Evolutionary conservation across 495 filamentous ascomycete species (phyloP).

Genomic region (Lepidopterella palustris): DNA sequence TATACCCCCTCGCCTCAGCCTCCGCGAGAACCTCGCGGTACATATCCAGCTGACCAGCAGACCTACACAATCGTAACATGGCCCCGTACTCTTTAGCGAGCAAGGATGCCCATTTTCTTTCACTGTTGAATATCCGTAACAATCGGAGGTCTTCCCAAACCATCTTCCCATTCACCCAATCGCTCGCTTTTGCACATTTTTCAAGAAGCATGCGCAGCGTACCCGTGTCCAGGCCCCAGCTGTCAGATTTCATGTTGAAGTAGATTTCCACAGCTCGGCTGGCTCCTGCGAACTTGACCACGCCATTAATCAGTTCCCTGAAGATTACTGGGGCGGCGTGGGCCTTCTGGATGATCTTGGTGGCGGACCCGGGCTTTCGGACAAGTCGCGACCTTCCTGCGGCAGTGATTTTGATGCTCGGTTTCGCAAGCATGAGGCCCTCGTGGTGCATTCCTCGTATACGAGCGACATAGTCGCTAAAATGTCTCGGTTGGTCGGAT

Average conservation of each 20-base stretch:
- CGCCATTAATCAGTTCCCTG: constrained; percentile 29
- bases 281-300: constrained; percentile 32
- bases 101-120: too few species aligned
- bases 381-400: constrained; percentile 18
- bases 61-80: too few species aligned
- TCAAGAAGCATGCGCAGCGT: constrained; percentile 28
- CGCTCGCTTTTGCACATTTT: constrained; percentile 18
- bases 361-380: constrained; percentile 11
- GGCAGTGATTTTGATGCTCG: constrained; percentile 29
- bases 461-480: constrained; percentile 23
- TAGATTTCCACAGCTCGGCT: constrained; percentile 29
- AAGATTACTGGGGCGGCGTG: constrained; percentile 33
- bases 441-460: constrained; percentile 32
- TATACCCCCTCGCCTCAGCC: too few species aligned
- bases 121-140: background rate
- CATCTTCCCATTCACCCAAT: background rate
- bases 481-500: constrained; percentile 14
- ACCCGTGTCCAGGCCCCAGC: constrained; percentile 32
- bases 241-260: constrained; percentile 32
- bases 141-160: background rate
- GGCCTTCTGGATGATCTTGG: constrained; percentile 34
- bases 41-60: too few species aligned
- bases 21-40: too few species aligned
- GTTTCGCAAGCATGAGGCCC: constrained; percentile 30
- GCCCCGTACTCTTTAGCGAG: too few species aligned